These are phyloP conservation scores for Microdochium paspali DNA, from an alignment of 2,329 filamentous ascomycete genomes.

Conservation along the genomic window DNA sequence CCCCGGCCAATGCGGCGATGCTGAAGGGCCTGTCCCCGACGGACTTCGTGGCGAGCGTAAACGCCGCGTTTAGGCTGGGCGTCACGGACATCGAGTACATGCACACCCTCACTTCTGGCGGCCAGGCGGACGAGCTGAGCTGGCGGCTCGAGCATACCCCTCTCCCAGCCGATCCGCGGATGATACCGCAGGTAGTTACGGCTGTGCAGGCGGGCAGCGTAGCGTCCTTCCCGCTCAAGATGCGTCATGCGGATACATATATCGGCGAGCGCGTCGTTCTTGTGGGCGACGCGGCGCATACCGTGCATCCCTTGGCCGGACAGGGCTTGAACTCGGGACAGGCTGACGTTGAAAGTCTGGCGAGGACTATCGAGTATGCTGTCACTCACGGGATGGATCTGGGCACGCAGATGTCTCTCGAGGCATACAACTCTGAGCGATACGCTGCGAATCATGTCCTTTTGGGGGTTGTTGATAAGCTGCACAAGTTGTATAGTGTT, in stretches of 20 bases:
- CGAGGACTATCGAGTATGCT: slow-evolving; percentile 64
- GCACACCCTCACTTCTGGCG: slow-evolving; percentile 47
- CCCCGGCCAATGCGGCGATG: slow-evolving; percentile 65
- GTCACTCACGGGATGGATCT: slow-evolving; percentile 81
- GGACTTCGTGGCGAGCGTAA: slow-evolving; percentile 81
- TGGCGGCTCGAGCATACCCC: slow-evolving; percentile 73
- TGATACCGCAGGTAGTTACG: slow-evolving; percentile 56
- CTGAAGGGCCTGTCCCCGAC: slow-evolving; percentile 64
- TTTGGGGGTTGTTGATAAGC: slow-evolving; percentile 74
- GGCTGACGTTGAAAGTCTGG: slow-evolving; percentile 75
- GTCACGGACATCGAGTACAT: slow-evolving; percentile 76
- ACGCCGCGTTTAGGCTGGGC: slow-evolving; percentile 80
- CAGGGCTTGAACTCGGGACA: slow-evolving; percentile 93
- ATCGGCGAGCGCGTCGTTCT: slow-evolving; percentile 83
- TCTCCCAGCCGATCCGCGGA: slow-evolving; percentile 28
- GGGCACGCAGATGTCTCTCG: slow-evolving; percentile 67
- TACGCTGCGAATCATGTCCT: slow-evolving; percentile 76
- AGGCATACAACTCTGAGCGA: slow-evolving; percentile 70
- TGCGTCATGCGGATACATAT: slow-evolving; percentile 93
- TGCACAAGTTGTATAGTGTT: slow-evolving; percentile 87
- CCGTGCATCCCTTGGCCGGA: slow-evolving; percentile 86
- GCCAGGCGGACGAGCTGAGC: slow-evolving; percentile 63
- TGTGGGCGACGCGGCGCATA: slow-evolving; percentile 90
- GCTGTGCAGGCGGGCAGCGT: slow-evolving; percentile 70
- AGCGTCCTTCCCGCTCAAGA: slow-evolving; percentile 82